These are phyloP conservation scores for Quercus aquifolioides DNA, from an alignment of 306 rosid species.

Conservation along the genomic window DNA sequence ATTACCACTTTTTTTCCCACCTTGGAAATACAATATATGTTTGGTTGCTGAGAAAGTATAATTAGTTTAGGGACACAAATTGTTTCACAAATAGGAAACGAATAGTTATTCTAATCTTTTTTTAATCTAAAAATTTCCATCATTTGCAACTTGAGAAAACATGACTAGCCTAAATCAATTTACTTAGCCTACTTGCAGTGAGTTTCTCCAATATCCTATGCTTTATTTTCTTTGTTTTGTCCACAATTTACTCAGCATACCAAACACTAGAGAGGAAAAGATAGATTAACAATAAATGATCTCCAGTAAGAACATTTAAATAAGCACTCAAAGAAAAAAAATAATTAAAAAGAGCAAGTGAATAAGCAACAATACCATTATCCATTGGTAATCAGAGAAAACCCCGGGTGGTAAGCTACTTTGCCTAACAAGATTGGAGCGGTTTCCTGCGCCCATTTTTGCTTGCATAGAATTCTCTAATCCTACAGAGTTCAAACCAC, in stretches of 20 bases:
- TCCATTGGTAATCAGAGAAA: constrained; percentile 40
- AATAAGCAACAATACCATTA: constrained; percentile 44
- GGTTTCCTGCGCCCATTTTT: constrained; percentile 39
- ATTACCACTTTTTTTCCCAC: constrained; percentile 12
- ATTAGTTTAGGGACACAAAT: no score
- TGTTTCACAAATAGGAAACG: neutral
- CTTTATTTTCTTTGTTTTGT: neutral
- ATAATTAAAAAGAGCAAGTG: neutral
- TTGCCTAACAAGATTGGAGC: constrained; percentile 53
- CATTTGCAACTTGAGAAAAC: neutral
- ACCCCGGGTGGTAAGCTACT: constrained; percentile 70
- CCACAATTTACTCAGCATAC: neutral
- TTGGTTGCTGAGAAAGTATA: neutral
- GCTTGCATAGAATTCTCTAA: constrained; percentile 29
- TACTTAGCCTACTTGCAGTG: neutral
- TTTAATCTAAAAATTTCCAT: neutral
- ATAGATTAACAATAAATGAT: neutral
- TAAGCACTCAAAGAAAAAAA: no score
- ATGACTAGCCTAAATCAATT: neutral
- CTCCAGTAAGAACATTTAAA: no score
- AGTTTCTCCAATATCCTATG: neutral
- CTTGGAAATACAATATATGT: neutral
- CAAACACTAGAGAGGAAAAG: neutral
- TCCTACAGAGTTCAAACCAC: constrained; percentile 26
- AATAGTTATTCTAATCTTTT: neutral